These are phyloP conservation scores for Diaporthe capsici DNA, from an alignment of 2,329 filamentous ascomycete genomes.

Conservation along the genomic window DNA sequence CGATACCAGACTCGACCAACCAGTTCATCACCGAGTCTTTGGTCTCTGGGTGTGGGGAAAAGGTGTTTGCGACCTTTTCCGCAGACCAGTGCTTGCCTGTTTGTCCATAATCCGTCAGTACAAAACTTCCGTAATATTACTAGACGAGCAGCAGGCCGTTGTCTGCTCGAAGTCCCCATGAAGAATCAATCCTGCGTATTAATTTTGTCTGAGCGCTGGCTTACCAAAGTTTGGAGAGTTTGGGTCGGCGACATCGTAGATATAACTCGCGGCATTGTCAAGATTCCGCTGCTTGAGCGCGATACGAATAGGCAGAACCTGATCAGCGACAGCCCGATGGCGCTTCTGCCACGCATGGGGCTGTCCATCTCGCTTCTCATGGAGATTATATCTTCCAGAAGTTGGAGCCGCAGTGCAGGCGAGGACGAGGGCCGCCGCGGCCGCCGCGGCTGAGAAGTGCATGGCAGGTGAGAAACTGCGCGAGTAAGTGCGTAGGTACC, in stretches of 20 bases:
- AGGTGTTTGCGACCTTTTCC: slow-evolving; percentile 54
- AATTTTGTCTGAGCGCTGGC: neutral
- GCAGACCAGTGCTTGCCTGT: slow-evolving; percentile 52
- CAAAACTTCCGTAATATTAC: slow-evolving; percentile 43
- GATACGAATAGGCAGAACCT: slow-evolving; percentile 38
- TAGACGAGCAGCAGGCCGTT: neutral
- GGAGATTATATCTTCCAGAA: slow-evolving; percentile 31
- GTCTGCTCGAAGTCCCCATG: neutral
- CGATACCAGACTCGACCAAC: slow-evolving; percentile 52
- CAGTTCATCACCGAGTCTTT: slow-evolving; percentile 52
- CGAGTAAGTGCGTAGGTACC: neutral
- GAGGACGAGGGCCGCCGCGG: slow-evolving; percentile 24
- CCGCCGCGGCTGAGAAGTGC: slow-evolving; percentile 34
- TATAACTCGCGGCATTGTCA: slow-evolving; percentile 34
- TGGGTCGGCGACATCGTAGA: slow-evolving; percentile 37
- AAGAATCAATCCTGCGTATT: neutral
- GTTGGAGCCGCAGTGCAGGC: slow-evolving; percentile 31
- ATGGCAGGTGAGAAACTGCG: neutral
- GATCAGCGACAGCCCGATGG: slow-evolving; percentile 28
- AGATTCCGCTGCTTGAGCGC: slow-evolving; percentile 38
- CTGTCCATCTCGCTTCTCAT: slow-evolving; percentile 37
- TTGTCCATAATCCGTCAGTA: slow-evolving; percentile 52
- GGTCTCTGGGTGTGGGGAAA: slow-evolving; percentile 52
- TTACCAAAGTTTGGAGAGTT: slow-evolving; percentile 39
- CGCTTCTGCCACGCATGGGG: slow-evolving; percentile 39